phyloP scores from a whole-genome alignment of 345 rosid species.

The Populus ilicifolia region DNA sequence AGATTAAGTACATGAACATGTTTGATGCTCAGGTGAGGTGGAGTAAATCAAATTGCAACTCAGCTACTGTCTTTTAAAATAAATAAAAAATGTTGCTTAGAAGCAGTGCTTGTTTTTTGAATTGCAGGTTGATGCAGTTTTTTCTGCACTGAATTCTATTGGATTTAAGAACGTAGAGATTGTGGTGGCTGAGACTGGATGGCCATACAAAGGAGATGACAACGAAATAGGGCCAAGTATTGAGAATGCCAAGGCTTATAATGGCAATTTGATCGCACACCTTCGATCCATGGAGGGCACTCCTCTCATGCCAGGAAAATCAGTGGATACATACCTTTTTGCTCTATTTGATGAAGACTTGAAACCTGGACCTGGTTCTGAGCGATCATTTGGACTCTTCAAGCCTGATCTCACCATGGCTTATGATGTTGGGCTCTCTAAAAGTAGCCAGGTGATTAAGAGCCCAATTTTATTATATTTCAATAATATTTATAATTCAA shows the following conservation, averaged over 20 bases:
- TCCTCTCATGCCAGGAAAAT: slow-evolving; percentile 86
- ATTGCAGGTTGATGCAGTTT: slow-evolving; percentile 74
- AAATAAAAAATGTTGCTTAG: not conserved
- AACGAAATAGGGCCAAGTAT: slow-evolving; percentile 61
- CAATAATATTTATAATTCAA: not conserved
- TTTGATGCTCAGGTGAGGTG: slow-evolving; percentile 83
- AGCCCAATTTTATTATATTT: not conserved
- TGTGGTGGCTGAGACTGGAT: slow-evolving; percentile 90
- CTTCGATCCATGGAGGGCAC: slow-evolving; percentile 73
- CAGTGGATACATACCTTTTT: slow-evolving; percentile 79
- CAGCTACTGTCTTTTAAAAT: not conserved
- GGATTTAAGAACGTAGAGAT: slow-evolving; percentile 79
- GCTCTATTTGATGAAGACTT: slow-evolving; percentile 83
- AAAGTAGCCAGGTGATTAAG: slow-evolving; percentile 35
- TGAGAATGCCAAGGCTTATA: slow-evolving; percentile 86
- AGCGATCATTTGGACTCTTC: slow-evolving; percentile 71
- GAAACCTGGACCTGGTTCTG: slow-evolving; percentile 74
- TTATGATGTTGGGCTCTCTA: slow-evolving; percentile 70
- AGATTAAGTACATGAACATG: slow-evolving; percentile 88
- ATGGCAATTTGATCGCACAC: slow-evolving; percentile 76
- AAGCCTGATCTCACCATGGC: slow-evolving; percentile 68
- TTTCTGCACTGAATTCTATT: slow-evolving; percentile 57
- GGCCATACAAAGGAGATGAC: slow-evolving; percentile 89
- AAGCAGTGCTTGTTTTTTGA: not conserved
- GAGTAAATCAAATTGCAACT: not conserved